Evolutionary conservation across 163 green algal species (phyloP), one percentile per base, ranked within the genome.

Genomic region (Botryococcus braunii): DNA sequence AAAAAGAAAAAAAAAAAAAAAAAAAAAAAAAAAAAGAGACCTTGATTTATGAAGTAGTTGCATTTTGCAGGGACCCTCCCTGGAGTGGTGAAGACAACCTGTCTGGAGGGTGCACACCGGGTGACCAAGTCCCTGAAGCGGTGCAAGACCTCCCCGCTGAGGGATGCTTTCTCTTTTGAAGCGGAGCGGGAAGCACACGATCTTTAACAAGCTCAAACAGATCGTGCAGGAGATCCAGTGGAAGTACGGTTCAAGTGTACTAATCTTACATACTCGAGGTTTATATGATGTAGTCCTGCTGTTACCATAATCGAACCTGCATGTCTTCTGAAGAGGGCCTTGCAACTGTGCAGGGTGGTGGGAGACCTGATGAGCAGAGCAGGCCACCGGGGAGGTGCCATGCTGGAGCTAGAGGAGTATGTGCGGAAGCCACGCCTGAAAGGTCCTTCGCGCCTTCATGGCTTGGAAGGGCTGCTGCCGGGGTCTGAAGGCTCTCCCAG

Each of bases 291-390:
- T 29, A 55, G 46, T 55, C 46, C 46, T 55, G 46, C 46, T 21
- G 46, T 21, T 55, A 55, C 17, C 17, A 17, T 55, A 21, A 55
- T 17, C 21, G 17, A 17, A 55, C 46, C 21, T 17, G 46, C 46
- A 13, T 63, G 40, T n/a, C 25, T 3, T 0, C 29, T 21, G 50
- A 17, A 35, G 39, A 27, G 50, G 38, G 3, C 21, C 29, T 13
- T 13, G 27, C 37, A 13, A n/a, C 64, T 65, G 6, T 55, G 68
- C 68, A 69, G 62, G 29, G 69, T 75, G 69, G 69, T 75, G 39
- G 62, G 69, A 23, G 62, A 75, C 52, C 55, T 75, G 38, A 75
- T 70, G 62, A 70, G 70, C 52, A 48, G 52, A 11, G 39, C 37
- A 11, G 65, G 65, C 9, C 25, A 62, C 32, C 57, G 67, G 5